These are phyloP conservation scores for Acidomyces sp. DNA, from an alignment of 495 filamentous ascomycete genomes.

Conservation along the genomic window DNA sequence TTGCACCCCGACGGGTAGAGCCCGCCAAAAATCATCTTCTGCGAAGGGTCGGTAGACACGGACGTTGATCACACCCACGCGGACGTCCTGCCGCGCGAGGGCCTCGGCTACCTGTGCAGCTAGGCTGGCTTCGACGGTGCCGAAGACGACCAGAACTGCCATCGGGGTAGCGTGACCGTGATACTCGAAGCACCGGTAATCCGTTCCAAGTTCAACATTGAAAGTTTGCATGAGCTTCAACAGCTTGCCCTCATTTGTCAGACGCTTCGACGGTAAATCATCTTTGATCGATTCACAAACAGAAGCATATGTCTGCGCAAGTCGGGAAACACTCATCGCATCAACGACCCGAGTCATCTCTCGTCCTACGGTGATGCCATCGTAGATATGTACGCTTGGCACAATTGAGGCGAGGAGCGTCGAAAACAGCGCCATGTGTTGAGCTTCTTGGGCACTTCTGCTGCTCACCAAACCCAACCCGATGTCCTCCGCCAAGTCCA, in stretches of 20 bases:
- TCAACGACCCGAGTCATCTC: conserved; percentile 82
- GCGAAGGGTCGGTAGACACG: conserved; percentile 89
- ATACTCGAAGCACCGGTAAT: conserved; percentile 89
- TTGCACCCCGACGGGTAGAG: conserved; percentile 59
- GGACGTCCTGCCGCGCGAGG: conserved; percentile 54
- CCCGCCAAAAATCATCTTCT: conserved; percentile 79
- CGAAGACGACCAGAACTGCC: conserved; percentile 78
- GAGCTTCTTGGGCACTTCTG: conserved; percentile 72
- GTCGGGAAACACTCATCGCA: conserved; percentile 56
- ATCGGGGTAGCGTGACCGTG: conserved; percentile 67
- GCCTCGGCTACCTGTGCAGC: conserved; percentile 67
- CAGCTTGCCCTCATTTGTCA: conserved; percentile 60
- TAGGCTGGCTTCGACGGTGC: conserved; percentile 76
- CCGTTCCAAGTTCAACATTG: conserved; percentile 86
- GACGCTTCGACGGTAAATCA: conserved; percentile 38
- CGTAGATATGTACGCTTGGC: conserved; percentile 83
- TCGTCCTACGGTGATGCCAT: conserved; percentile 72
- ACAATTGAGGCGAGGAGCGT: conserved; percentile 67
- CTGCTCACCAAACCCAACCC: conserved; percentile 78
- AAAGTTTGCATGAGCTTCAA: conserved; percentile 62
- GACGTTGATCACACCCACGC: conserved; percentile 78
- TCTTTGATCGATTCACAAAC: conserved; percentile 47
- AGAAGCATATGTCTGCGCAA: conserved; percentile 57
- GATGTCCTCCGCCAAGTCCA: conserved; percentile 79
- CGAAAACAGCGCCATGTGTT: conserved; percentile 89